Evolutionary conservation across 2,329 filamentous ascomycete genomes (phyloP).

Genomic region (Venturia aucupariae): DNA sequence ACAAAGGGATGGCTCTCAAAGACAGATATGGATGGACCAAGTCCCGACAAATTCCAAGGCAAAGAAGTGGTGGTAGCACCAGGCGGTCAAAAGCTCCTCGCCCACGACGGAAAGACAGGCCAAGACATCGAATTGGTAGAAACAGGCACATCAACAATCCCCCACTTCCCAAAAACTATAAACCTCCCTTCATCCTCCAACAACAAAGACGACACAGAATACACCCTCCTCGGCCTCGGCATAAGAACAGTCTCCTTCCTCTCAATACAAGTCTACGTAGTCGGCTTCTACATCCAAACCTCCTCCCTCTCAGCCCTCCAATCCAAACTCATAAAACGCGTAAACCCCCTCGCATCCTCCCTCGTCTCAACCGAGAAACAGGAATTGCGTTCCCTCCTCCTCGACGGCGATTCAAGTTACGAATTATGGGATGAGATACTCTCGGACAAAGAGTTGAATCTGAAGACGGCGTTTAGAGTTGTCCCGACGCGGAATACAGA

Average conservation of each 20-base stretch:
- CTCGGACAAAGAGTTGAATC: constrained; percentile 35
- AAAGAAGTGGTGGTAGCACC: constrained; percentile 51
- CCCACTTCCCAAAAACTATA: constrained; percentile 67
- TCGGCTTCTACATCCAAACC: constrained; percentile 83
- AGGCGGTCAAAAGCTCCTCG: constrained; percentile 49
- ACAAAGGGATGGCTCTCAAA: neutral
- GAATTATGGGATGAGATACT: constrained; percentile 67
- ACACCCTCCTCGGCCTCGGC: constrained; percentile 80
- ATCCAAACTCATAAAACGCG: constrained; percentile 61
- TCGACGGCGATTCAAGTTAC: constrained; percentile 61
- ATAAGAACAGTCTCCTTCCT: constrained; percentile 86
- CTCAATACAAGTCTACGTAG: constrained; percentile 85
- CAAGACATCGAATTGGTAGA: constrained; percentile 65
- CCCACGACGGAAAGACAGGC: constrained; percentile 24
- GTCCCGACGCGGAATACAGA: constrained; percentile 90
- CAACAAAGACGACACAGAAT: constrained; percentile 45
- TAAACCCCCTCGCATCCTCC: constrained; percentile 71
- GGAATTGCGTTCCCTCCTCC: constrained; percentile 55
- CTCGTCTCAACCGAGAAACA: constrained; percentile 76
- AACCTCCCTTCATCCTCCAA: constrained; percentile 43
- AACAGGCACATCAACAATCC: constrained; percentile 73
- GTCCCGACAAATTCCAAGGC: constrained; percentile 37
- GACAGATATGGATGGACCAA: neutral
- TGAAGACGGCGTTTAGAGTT: constrained; percentile 74
- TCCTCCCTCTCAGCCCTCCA: constrained; percentile 76